Evolutionary conservation across 2,329 filamentous ascomycete genomes (phyloP), one percentile per base, ranked within the genome.

Genomic region (Bipolaris cookei): DNA sequence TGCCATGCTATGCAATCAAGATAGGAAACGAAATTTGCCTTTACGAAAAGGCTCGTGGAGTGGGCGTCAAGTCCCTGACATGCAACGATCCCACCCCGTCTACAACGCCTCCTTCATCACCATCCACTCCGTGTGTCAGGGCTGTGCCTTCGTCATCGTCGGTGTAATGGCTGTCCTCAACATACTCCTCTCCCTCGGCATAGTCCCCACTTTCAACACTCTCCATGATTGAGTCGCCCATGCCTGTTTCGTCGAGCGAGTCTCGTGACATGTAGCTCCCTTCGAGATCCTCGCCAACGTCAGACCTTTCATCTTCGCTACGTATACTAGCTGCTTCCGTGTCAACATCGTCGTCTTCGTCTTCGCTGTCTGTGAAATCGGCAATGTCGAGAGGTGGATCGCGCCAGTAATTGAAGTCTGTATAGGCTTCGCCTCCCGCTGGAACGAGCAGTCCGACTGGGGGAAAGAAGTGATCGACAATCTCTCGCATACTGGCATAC

Each of bases 401-500:
- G 61, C 96, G 85, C 95, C 95, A 99, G 79, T 96, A 99, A 55
- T 88, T 94, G 78, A 99, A 99, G 74, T 99, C 95, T 0, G 95
- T 99, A 71, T 91, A 99, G 55, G 96, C 90, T 74, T 98, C 95
- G 11, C 93, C 94, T 18, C 93, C 94, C 42, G 90, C 90, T 68
- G 90, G 92, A 16, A 97, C 88, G 28, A 99, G 83, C 23, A 93
- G 88, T 62, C 89, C 91, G 11, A 96, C 89, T 1, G 96, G 92
- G 6, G 95, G 95, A 76, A 99, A 99, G 80, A 97, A 98, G 77
- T 99, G 95, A 74, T 99, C 95, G 6, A 99, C 91, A 57, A 99
- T 89, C 76, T 99, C 96, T 58, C 91, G 89, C 88, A 99, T 99
- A 70, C 91, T 93, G 61, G 97, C 92, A 74, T 99, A 99, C 62